These are phyloP conservation scores for Kwoniella botswanensis DNA, from an alignment of 768 basidiomycete species.

Conservation along the genomic window DNA sequence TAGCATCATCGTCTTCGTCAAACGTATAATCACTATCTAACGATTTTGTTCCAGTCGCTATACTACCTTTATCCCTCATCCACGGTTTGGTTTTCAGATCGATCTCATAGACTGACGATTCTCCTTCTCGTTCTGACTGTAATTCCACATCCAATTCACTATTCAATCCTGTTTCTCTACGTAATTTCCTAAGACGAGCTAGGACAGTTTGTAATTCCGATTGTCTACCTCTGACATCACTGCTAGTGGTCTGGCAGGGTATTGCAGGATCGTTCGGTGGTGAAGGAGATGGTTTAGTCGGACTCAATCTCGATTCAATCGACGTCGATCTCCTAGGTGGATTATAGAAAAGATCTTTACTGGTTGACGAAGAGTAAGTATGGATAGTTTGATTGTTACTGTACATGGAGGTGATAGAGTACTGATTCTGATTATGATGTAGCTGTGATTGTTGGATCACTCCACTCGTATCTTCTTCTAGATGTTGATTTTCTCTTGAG, in stretches of 20 bases:
- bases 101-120: neutral
- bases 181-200: neutral
- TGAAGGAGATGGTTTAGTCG: neutral
- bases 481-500: neutral
- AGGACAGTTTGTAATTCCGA: slow-evolving; percentile 7
- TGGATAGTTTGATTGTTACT: neutral
- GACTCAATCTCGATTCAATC: neutral
- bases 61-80: neutral
- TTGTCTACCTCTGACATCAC: neutral
- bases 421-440: neutral
- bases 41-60: neutral
- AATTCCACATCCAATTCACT: neutral
- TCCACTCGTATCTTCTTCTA: neutral
- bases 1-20: neutral
- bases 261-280: neutral
- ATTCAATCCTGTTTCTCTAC: slow-evolving; percentile 7
- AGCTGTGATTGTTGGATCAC: neutral
- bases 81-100: neutral
- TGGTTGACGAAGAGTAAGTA: neutral
- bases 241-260: neutral
- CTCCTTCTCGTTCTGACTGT: neutral
- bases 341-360: neutral
- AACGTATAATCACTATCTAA: neutral
- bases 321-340: neutral
- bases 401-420: neutral